Evolutionary conservation across 495 filamentous ascomycete species (phyloP).

Genomic region (Penicillium goetzii): DNA sequence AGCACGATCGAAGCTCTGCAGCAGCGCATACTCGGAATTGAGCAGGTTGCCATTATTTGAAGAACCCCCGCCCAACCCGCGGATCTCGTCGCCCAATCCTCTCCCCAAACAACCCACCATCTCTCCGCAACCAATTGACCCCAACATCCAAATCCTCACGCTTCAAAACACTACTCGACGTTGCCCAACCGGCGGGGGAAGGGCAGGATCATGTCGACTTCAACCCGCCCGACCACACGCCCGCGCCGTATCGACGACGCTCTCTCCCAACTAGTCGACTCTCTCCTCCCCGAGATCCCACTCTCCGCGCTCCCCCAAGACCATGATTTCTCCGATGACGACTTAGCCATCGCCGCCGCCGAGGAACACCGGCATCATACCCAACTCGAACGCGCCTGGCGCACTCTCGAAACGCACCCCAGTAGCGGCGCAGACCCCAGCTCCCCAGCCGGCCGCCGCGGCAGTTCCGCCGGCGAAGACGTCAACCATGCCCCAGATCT

Average conservation of each 20-base stretch:
- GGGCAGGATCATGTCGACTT: constrained; percentile 39
- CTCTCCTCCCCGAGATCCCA: constrained; percentile 47
- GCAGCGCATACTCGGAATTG: neutral
- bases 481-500: constrained; percentile 90
- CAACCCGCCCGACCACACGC: constrained; percentile 39
- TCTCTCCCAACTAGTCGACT: constrained; percentile 58
- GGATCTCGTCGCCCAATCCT: constrained; percentile 10
- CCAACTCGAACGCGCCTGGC: constrained; percentile 51
- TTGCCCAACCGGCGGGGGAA: constrained; percentile 18
- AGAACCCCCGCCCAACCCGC: neutral
- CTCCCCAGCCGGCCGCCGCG: constrained; percentile 38
- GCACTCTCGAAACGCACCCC: constrained; percentile 40
- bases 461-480: constrained; percentile 51
- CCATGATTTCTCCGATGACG: constrained; percentile 44
- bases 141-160: neutral
- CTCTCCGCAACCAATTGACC: constrained; percentile 9
- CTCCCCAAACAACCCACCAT: neutral
- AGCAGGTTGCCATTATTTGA: neutral
- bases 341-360: constrained; percentile 46
- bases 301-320: constrained; percentile 39
- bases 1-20: neutral
- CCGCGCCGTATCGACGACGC: constrained; percentile 59
- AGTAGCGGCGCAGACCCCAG: constrained; percentile 33
- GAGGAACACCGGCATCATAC: constrained; percentile 51
- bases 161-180: constrained; percentile 16